Percentiles rank a stretch among this genome's conserved stretches.
Evolutionary conservation across 176 grass and related monocot species (phyloP).

Genomic region (Phoenix roebelenii): DNA sequence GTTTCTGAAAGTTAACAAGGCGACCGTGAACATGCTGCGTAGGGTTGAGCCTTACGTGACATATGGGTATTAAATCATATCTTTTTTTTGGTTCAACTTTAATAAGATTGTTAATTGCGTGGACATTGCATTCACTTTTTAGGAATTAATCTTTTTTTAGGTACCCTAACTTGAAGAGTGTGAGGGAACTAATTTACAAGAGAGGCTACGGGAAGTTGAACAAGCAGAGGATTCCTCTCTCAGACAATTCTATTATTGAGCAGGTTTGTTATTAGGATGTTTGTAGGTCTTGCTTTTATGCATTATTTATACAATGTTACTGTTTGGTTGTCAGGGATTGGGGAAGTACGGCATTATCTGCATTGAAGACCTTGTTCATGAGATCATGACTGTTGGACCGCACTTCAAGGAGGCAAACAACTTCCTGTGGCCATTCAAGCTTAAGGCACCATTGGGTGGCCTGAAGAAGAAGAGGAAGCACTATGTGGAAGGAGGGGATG

Average conservation of each 20-base stretch:
- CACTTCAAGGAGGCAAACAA: slow-evolving; percentile 68
- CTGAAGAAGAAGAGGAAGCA: slow-evolving; percentile 60
- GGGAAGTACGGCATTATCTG: slow-evolving; percentile 60
- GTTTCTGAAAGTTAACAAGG: slow-evolving; percentile 95
- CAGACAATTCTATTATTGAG: slow-evolving; percentile 59
- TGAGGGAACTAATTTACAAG: slow-evolving; percentile 86
- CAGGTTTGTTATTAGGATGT: slow-evolving; percentile 26
- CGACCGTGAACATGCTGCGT: slow-evolving; percentile 83
- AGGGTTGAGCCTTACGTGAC: slow-evolving; percentile 95
- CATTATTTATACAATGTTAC: too few species aligned
- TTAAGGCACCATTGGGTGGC: slow-evolving; percentile 49
- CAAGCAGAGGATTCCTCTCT: slow-evolving; percentile 67
- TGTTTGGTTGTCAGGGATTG: slow-evolving; percentile 26
- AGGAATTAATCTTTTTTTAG: slow-evolving; percentile 11
- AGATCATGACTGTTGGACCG: slow-evolving; percentile 54
- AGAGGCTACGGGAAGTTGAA: slow-evolving; percentile 76
- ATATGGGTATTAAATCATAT: slow-evolving; percentile 46
- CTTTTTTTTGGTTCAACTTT: background rate
- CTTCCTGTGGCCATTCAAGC: slow-evolving; percentile 72
- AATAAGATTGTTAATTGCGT: background rate
- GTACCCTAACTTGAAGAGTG: slow-evolving; percentile 90
- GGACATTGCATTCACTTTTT: background rate
- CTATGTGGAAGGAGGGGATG: slow-evolving; percentile 53
- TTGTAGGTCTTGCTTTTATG: too few species aligned
- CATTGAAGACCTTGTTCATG: slow-evolving; percentile 59